phyloP scores from a whole-genome alignment of 2,329 filamentous ascomycete species.

The Epichloe baconii region DNA sequence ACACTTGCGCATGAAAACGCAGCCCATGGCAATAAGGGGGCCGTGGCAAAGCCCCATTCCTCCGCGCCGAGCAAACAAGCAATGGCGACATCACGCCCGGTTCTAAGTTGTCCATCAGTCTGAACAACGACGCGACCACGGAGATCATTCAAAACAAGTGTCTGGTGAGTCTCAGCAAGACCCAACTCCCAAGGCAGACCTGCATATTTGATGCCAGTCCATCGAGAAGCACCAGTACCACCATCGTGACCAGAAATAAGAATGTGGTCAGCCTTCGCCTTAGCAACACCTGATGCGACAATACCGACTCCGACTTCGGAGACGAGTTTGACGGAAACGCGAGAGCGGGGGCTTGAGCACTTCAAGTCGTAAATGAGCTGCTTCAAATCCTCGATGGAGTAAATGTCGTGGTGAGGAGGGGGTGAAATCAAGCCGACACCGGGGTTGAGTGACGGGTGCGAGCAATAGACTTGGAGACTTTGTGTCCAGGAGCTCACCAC shows the following conservation, averaged over 20 bases:
- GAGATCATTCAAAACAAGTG: constrained; percentile 86
- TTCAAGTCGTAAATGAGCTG: constrained; percentile 97
- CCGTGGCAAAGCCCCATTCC: constrained; percentile 93
- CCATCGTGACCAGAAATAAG: constrained; percentile 94
- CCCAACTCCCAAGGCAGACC: constrained; percentile 94
- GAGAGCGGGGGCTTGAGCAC: constrained; percentile 82
- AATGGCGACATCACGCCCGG: constrained; percentile 85
- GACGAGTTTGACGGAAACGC: constrained; percentile 93
- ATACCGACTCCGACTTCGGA: constrained; percentile 97
- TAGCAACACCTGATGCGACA: constrained; percentile 91
- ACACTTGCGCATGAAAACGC: constrained; percentile 85
- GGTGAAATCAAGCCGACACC: constrained; percentile 94
- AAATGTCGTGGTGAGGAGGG: constrained; percentile 94
- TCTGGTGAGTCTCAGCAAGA: constrained; percentile 95
- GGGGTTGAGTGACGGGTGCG: constrained; percentile 88
- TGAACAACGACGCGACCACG: constrained; percentile 92
- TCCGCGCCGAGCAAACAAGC: constrained; percentile 94
- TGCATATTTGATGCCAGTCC: constrained; percentile 98
- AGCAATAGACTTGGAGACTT: constrained; percentile 88
- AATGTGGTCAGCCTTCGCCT: constrained; percentile 94
- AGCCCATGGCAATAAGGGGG: constrained; percentile 95
- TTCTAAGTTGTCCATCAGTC: constrained; percentile 88
- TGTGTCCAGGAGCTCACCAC: constrained; percentile 92
- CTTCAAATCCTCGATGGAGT: constrained; percentile 96
- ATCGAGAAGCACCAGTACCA: constrained; percentile 89